Evolutionary conservation across 768 basidiomycete species (phyloP), one percentile per base, ranked within the genome.

Genomic region (Pholiota molesta): DNA sequence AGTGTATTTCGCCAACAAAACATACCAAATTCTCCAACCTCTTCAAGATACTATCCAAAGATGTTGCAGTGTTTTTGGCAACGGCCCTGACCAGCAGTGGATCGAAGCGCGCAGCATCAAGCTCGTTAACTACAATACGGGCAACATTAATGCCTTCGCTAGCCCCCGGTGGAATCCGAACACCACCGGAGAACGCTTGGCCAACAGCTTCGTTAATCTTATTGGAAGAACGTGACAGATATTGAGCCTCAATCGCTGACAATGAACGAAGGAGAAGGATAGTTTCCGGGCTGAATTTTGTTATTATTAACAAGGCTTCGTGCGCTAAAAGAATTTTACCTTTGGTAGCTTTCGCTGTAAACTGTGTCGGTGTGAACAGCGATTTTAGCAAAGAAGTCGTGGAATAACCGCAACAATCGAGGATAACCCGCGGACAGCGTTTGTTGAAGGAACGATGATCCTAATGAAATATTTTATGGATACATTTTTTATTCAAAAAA

Each of bases 311-410:
- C 28, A 35, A 33, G 57, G 53, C 58, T 17, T 14, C 39, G 55
- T 26, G 23, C 23, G 37, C 28, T 54, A 42, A 9, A 55, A 31
- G 63, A 73, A 64, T 3, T 13, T 23, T 57, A 92, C 94, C 93
- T 95, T 76, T 99, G 97, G 54, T 91, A 84, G 0, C 85, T 81
- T 56, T 89, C 86, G 0, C 86, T 89, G 72, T 99, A 99, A 6
- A 92, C 79, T 0, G 97, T 99, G 70, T 99, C 97, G 1, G 97
- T 97, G 71, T 98, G 93, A 11, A 97, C 91, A 2, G 94, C 88
- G 56, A 99, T 94, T 73, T 95, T 95, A 31, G 91, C 87, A 72
- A 99, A 99, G 77, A 99, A 97, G 42, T 95, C 95, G 59, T 99
- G 97, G 76, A 99, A 96, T 2, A 98, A 82, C 10, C 97, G 85